Evolutionary conservation across 768 basidiomycete genomes (phyloP), one percentile per base, ranked within the genome.

Genomic region (Suillus subluteus): DNA sequence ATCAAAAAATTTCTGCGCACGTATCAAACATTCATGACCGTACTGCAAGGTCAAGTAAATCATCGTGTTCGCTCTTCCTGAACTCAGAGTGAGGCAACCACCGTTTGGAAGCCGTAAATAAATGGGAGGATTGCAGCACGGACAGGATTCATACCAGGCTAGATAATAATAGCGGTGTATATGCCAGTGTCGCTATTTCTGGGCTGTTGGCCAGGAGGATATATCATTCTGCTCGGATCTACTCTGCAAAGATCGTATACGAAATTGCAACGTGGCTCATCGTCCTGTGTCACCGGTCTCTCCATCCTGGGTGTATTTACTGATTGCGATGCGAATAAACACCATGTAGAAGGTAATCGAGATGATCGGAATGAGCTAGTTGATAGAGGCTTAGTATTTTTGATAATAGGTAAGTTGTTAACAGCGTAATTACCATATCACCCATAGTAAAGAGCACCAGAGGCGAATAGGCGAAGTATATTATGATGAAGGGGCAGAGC

Each of bases 321-420:
- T 21, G 11, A 76, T 18, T 0, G 76, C 79, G 46, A 81, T 72
- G 40, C 80, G 82, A 30, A 82, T 74, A 43, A 81, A 80, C 55
- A 82, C 78, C 79, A 82, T 78, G 69, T 80, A 80, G 71, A 81
- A 82, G 5, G 78, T 76, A 72, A 82, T 82, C 6, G 76, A 79
- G 62, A 81, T 81, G 64, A 81, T 78, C 21, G 79, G 81, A 9
- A 74, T 75, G 55, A 78, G 70, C 80, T 81, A 35, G 40, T 23
- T n/a, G 59, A 7, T 38, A 3, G 26, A 55, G 9, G 5, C 1
- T 65, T 44, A 68, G 63, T 58, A 11, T 35, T 21, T 55, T 62
- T 7, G 6, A 46, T 64, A 11, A 35, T 23, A 43, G 26, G 26
- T 30, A 43, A 13, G 56, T 41, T 16, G n/a, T 54, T 1, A 16